Evolutionary conservation across 179 eudicot species (phyloP), one percentile per base, ranked within the genome.

Genomic region (Camellia oleifera): DNA sequence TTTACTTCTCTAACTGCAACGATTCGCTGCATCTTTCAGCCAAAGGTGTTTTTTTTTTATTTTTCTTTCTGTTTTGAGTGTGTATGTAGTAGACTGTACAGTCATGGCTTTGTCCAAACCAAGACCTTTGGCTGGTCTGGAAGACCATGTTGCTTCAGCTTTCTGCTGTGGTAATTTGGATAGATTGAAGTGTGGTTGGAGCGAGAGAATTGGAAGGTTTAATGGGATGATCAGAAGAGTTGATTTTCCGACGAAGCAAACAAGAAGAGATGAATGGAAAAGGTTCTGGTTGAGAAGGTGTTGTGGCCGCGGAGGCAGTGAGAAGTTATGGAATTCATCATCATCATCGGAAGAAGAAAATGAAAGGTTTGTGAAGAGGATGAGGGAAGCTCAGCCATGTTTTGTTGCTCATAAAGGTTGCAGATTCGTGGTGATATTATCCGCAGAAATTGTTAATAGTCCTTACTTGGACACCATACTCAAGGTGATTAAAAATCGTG

Each of bases 331-430:
- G 65, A 5, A 61, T 5, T 8, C 6, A 5, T 4, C n/a, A 6
- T 61, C 23, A 17, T 18, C 65, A 1, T 5, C 4, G 23, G 65
- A 61, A 61, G 65, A 61, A 61, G 65, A n/a, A 61, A 61, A 61
- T 61, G 65, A 4, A n/a, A 17, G 4, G 26, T n/a, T 17, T 61
- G 65, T 88, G 87, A 83, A 81, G 76, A 88, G 81, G 86, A 86
- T 92, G 90, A 89, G 92, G 78, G 93, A 88, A 86, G 93, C 89
- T 72, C 73, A 26, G 26, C 26, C 26, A 26, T 26, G 26, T 26
- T 26, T 26, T 26, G 26, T 26, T 26, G 26, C 26, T 26, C 26
- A 26, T 26, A 26, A 26, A 26, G 26, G 26, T 26, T 26, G 26
- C 26, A 26, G 26, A 26, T 26, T 26, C 26, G 26, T 26, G 26